These are phyloP conservation scores for Kwoniella heveanensis DNA, from an alignment of 768 basidiomycete genomes.

Conservation along the genomic window DNA sequence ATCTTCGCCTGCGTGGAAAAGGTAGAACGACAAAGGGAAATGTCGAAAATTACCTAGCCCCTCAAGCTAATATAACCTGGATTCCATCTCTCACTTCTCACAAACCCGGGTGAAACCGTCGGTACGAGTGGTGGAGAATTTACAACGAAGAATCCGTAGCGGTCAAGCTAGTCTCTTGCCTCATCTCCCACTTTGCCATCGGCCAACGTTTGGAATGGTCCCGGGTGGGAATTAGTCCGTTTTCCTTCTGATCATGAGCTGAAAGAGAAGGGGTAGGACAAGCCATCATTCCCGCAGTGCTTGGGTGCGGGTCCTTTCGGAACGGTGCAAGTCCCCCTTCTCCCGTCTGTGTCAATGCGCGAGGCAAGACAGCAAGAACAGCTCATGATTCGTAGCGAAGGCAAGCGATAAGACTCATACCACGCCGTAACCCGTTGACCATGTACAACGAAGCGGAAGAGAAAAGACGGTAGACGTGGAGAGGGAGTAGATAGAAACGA, in stretches of 20 bases:
- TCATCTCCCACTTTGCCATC: not conserved
- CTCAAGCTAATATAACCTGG: not conserved
- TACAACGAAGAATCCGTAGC: not conserved
- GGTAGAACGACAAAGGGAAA: not conserved
- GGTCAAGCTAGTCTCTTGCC: not conserved
- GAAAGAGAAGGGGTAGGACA: conserved; percentile 7
- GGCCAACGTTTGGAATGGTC: not conserved
- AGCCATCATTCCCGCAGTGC: conserved; percentile 23
- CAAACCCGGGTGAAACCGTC: not conserved
- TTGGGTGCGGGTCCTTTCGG: conserved; percentile 44
- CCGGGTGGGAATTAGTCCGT: not conserved
- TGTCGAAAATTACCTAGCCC: not conserved
- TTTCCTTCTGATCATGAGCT: not conserved
- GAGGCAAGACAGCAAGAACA: not conserved
- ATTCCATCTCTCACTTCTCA: not conserved
- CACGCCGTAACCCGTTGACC: conserved; percentile 16
- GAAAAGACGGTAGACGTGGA: conserved; percentile 5
- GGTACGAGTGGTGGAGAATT: not conserved
- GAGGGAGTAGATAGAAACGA: not conserved
- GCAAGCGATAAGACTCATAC: not conserved
- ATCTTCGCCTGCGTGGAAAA: conserved; percentile 36
- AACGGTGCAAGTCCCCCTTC: not conserved
- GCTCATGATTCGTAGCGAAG: not conserved
- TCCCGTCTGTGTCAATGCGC: not conserved
- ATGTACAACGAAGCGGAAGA: not conserved